Evolutionary conservation across 2,329 filamentous ascomycete species (phyloP).

Genomic region (Colletotrichum tropicicola): DNA sequence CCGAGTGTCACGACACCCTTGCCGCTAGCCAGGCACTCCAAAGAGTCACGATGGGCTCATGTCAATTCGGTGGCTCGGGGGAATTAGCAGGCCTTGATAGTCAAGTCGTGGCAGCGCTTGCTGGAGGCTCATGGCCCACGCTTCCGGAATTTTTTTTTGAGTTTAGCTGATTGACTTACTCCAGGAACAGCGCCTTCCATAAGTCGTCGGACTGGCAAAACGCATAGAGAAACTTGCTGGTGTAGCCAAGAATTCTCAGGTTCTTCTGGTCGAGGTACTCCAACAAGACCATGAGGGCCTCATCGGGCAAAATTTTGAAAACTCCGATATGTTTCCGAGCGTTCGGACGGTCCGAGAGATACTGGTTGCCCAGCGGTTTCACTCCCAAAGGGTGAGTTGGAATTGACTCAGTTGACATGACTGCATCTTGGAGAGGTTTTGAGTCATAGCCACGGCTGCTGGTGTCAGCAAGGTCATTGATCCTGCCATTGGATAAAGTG

Average conservation of each 20-base stretch:
- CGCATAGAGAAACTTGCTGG: conserved; percentile 88
- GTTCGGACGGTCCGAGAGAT: conserved; percentile 71
- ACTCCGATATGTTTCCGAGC: conserved; percentile 72
- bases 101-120: neutral
- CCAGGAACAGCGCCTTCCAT: conserved; percentile 86
- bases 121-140: neutral
- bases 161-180: conserved; percentile 67
- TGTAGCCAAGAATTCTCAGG: conserved; percentile 74
- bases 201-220: conserved; percentile 86
- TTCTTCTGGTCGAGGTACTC: conserved; percentile 75
- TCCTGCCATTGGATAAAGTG: conserved; percentile 13
- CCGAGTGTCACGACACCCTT: too few species aligned
- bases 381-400: conserved; percentile 84
- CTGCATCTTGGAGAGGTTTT: conserved; percentile 7
- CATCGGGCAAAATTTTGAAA: conserved; percentile 79
- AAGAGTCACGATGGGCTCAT: neutral
- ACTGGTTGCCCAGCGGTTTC: conserved; percentile 87
- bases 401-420: conserved; percentile 57
- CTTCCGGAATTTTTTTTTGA: neutral
- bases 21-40: neutral
- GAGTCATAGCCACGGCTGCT: conserved; percentile 26
- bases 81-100: too few species aligned
- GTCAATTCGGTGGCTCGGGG: neutral
- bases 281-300: conserved; percentile 78
- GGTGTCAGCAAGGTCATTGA: conserved; percentile 10